Conservation (phyloP, 106 monocot species). For the Triglochin maritima region DNA sequence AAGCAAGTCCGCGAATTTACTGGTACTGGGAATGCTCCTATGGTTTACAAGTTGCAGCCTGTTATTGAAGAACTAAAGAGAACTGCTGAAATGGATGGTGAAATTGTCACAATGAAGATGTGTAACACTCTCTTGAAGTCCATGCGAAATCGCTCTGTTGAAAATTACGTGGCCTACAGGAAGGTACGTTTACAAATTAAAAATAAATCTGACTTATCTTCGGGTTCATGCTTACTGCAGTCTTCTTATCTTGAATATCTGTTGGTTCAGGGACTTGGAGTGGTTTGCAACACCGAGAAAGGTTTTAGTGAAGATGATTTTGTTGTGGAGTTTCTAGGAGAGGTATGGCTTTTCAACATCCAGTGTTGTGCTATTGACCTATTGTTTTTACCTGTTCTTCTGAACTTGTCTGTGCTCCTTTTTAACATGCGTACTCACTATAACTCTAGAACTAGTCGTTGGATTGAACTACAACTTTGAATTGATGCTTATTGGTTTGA, state of each 20-base stretch:
- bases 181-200: conserved; percentile 37
- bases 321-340: conserved; percentile 96
- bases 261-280: conserved; percentile 73
- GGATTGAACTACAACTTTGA: neutral
- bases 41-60: conserved; percentile 67
- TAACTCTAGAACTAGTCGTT: neutral
- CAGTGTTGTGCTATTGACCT: neutral
- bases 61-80: conserved; percentile 75
- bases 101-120: conserved; percentile 36
- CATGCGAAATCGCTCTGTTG: conserved; percentile 67
- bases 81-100: conserved; percentile 57
- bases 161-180: conserved; percentile 97
- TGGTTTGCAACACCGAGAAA: conserved; percentile 91
- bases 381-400: neutral
- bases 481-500: neutral
- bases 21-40: conserved; percentile 84
- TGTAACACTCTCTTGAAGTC: conserved; percentile 65
- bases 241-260: conserved; percentile 5
- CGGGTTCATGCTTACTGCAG: conserved; percentile 3
- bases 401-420: neutral
- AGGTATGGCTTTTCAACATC: conserved; percentile 29
- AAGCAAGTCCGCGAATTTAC: conserved; percentile 79
- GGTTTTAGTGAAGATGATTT: conserved; percentile 87
- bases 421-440: neutral
- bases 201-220: neutral